A percentile compares a stretch with the other conserved stretches of the same genome.
These are phyloP conservation scores for Aspergillus ostianus DNA, from an alignment of 495 filamentous ascomycete species.

Conservation along the genomic window DNA sequence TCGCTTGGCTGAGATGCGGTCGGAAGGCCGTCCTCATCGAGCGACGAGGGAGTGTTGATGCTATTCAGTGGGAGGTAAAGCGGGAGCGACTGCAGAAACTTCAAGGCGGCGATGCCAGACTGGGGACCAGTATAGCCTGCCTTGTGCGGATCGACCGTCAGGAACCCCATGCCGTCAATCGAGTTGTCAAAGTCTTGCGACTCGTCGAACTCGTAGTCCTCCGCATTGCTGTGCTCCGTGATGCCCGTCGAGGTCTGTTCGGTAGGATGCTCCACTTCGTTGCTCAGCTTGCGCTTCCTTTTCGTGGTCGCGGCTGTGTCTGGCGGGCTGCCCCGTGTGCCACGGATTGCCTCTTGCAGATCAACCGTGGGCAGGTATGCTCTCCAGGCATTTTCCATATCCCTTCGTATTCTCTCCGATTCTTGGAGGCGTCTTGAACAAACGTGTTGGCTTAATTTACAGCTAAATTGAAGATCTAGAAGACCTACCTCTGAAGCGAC, in stretches of 20 bases:
- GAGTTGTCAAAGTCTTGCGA: constrained; percentile 23
- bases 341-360: constrained; percentile 19
- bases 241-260: constrained; percentile 19
- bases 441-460: not conserved
- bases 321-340: constrained; percentile 4
- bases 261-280: constrained; percentile 15
- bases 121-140: constrained; percentile 23
- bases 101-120: constrained; percentile 22
- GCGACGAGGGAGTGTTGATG: constrained; percentile 17
- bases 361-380: constrained; percentile 20
- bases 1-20: constrained; percentile 4
- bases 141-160: constrained; percentile 20
- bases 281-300: constrained; percentile 1
- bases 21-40: constrained; percentile 16
- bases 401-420: constrained; percentile 8
- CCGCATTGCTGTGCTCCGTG: constrained; percentile 21
- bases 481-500: constrained; percentile 14
- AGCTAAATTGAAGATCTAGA: not conserved
- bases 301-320: not conserved
- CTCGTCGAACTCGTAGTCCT: constrained; percentile 25
- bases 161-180: constrained; percentile 22
- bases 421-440: constrained; percentile 18
- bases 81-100: constrained; percentile 22
- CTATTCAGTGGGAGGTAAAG: constrained; percentile 19
- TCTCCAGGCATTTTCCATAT: constrained; percentile 19